Base-by-base conservation (phyloP, 306 rosid genomes). In the Prunus mongolica region DNA sequence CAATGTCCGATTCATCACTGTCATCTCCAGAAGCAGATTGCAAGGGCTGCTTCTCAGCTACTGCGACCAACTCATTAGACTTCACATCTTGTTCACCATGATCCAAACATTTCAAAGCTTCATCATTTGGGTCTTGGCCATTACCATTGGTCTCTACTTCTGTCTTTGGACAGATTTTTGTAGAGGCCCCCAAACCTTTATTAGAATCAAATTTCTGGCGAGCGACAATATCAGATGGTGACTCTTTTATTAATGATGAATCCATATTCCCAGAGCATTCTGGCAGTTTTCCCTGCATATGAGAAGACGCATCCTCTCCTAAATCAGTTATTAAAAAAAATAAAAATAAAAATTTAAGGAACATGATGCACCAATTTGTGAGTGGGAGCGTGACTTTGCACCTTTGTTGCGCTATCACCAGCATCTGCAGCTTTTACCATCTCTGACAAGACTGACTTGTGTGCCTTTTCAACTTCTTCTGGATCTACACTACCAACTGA, bases 1-100 rank as follows among this genome's bases (percentile, higher is more conserved):
- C 83, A 58, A 82, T 84, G 84, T 95, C 98, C 1, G 97, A 95
- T 73, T 90, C 97, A 71, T 88, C 97, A 82, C 93, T 89, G 81
- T 84, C 92, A 78, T 89, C 80, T 63, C 86, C 91, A 68, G 91
- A 81, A 11, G n/a, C 75, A 25, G 87, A 82, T 71, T 68, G 87
- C 65, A 66, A 67, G 32, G 83, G 91, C 71, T 75, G 85, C 76
- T 75, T 75, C 46, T 51, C 84, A 74, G 84, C 38, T 71, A 84
- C 84, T 75, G 69, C 83, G 60, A 78, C 79, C 79, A 78, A 73
- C 74, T 87, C 82, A 65, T 73, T 88, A 19, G 84, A 76, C 83
- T 82, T 86, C 68, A 77, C 85, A 54, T 79, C 70, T 54, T 64
- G 86, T 75, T 57, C 82, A 47, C 73, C 88, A 55, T 55, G 70